Percentiles rank a stretch among this genome's conserved stretches.
These are phyloP conservation scores for Streptanthus diversifolius DNA, from an alignment of 345 rosid genomes.

Conservation along the genomic window DNA sequence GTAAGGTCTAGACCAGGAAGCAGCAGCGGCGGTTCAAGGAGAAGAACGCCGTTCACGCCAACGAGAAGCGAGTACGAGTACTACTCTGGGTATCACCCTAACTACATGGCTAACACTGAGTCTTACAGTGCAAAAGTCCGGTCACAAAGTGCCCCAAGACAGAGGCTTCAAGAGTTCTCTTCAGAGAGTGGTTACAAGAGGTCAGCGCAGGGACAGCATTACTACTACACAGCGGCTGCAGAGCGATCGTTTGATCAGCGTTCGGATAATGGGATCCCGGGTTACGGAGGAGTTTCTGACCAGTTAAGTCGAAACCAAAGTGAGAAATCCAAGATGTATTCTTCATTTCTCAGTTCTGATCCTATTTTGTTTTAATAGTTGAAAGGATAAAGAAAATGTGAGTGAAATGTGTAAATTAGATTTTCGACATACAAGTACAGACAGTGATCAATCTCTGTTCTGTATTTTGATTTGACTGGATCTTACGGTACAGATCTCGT, in stretches of 20 bases:
- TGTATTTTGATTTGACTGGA: constrained; percentile 5
- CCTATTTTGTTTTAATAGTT: background rate
- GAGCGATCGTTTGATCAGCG: constrained; percentile 37
- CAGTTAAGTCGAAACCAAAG: constrained; percentile 12
- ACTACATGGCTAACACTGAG: constrained; percentile 91
- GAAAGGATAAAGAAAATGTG: background rate
- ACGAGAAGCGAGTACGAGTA: constrained; percentile 63
- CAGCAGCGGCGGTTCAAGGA: constrained; percentile 45
- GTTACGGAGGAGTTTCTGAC: constrained; percentile 11
- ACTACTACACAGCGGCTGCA: constrained; percentile 30
- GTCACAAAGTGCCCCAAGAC: constrained; percentile 94
- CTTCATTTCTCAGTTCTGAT: constrained; percentile 29
- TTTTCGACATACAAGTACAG: constrained; percentile 9
- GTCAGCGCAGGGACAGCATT: constrained; percentile 42
- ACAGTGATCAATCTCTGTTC: constrained; percentile 20
- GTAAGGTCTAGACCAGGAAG: constrained; percentile 65
- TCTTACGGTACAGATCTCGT: constrained; percentile 28
- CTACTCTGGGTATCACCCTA: constrained; percentile 62
- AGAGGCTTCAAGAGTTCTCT: constrained; percentile 57
- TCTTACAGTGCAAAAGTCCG: constrained; percentile 81
- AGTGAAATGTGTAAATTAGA: constrained; percentile 29
- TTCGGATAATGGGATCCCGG: constrained; percentile 37
- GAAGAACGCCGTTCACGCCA: constrained; percentile 79
- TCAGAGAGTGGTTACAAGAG: constrained; percentile 31
- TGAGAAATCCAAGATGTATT: constrained; percentile 27